Conservation (phyloP, 2,329 filamentous ascomycete species). For the Colletotrichum tabaci region DNA sequence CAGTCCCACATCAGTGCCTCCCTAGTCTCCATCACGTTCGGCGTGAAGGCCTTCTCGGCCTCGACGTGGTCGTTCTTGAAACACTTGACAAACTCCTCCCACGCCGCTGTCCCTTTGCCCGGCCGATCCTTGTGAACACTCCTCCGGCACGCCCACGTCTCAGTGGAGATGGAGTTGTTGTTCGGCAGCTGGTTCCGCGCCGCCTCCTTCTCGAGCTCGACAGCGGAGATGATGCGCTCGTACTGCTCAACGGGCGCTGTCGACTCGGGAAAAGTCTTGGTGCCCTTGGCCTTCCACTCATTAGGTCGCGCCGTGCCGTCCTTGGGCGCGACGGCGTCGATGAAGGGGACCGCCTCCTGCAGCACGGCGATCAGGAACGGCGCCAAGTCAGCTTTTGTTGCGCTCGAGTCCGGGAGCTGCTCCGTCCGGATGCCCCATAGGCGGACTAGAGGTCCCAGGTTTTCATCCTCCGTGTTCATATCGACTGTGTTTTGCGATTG, state of each 20-base stretch:
- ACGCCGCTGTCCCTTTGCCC: constrained; percentile 69
- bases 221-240: constrained; percentile 63
- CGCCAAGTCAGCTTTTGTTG: constrained; percentile 59
- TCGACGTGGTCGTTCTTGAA: constrained; percentile 67
- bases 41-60: constrained; percentile 58
- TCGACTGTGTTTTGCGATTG: not conserved
- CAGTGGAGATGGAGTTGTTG: constrained; percentile 49
- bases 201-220: constrained; percentile 59
- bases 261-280: constrained; percentile 65
- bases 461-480: constrained; percentile 35
- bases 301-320: constrained; percentile 49
- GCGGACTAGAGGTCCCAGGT: constrained; percentile 65
- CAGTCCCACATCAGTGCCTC: constrained; percentile 63
- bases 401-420: constrained; percentile 62
- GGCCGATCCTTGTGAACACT: constrained; percentile 72
- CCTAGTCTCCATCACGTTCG: constrained; percentile 53
- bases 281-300: constrained; percentile 67
- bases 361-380: constrained; percentile 69
- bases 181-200: constrained; percentile 50
- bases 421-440: constrained; percentile 66
- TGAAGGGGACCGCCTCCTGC: constrained; percentile 72
- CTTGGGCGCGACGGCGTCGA: constrained; percentile 67
- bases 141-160: constrained; percentile 76
- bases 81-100: constrained; percentile 73
- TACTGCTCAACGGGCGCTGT: constrained; percentile 67